Percentiles rank a stretch among this genome's conserved stretches.
phyloP scores from a whole-genome alignment of 2,329 filamentous ascomycete genomes.

The Pseudofabraea citricarpa region DNA sequence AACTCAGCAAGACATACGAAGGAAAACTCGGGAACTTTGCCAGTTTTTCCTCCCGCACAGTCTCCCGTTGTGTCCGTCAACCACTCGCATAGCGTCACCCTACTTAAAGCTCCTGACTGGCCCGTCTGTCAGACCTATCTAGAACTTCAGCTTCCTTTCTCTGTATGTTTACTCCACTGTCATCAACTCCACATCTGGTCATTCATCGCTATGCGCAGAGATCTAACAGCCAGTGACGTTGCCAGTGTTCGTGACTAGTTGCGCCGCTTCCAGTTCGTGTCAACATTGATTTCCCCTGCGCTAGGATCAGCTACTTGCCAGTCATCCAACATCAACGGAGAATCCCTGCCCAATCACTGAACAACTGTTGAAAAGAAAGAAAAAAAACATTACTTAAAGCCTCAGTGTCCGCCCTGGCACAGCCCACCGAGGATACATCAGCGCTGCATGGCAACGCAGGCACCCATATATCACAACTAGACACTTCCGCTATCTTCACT shows the following conservation, averaged over 20 bases:
- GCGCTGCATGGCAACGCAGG: too few species aligned
- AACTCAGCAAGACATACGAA: constrained; percentile 2
- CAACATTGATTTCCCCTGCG: constrained; percentile 8
- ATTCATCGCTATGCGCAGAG: constrained; percentile 12
- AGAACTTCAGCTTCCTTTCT: constrained; percentile 14
- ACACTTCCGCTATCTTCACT: too few species aligned
- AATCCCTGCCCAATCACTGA: too few species aligned
- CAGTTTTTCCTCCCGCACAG: background rate
- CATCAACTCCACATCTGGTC: constrained; percentile 13
- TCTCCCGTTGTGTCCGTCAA: constrained; percentile 8
- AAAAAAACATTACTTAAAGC: too few species aligned
- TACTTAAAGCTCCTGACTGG: constrained; percentile 18
- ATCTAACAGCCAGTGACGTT: constrained; percentile 21
- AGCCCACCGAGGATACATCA: too few species aligned
- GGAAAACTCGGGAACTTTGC: background rate
- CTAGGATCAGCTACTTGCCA: constrained; percentile 8
- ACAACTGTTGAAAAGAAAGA: too few species aligned
- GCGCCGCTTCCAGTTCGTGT: constrained; percentile 6
- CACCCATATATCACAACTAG: background rate
- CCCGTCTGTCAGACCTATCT: constrained; percentile 10
- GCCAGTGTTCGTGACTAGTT: constrained; percentile 19
- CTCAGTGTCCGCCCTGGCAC: too few species aligned
- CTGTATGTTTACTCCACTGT: constrained; percentile 17
- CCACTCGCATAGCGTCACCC: constrained; percentile 16
- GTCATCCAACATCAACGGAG: too few species aligned